phyloP scores from a whole-genome alignment of 2,329 filamentous ascomycete genomes.

The Hypoxylon sp. region DNA sequence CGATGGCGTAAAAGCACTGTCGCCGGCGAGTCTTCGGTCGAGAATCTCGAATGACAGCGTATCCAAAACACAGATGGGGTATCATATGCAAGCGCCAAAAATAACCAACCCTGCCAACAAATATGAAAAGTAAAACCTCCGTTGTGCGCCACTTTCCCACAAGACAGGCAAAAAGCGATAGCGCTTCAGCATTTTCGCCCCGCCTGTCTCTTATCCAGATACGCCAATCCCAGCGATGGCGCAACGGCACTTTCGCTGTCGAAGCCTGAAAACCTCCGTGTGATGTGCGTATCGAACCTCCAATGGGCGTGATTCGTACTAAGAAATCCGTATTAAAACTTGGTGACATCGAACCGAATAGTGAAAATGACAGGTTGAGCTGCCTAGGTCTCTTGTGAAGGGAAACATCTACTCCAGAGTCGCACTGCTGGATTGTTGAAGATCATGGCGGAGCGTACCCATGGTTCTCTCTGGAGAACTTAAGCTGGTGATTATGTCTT shows the following conservation, averaged over 20 bases:
- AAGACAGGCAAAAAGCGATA: constrained; percentile 53
- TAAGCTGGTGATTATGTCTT: constrained; percentile 46
- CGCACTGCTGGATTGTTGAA: constrained; percentile 45
- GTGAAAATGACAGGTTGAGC: constrained; percentile 57
- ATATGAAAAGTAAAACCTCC: constrained; percentile 45
- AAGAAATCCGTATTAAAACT: constrained; percentile 39
- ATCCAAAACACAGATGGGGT: constrained; percentile 69
- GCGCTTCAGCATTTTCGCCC: constrained; percentile 60
- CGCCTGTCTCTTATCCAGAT: constrained; percentile 43
- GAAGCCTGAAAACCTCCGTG: constrained; percentile 47
- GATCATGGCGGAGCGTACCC: constrained; percentile 43
- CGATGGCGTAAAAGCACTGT: constrained; percentile 65
- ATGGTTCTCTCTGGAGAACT: constrained; percentile 8
- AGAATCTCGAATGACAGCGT: constrained; percentile 63
- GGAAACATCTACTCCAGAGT: constrained; percentile 25
- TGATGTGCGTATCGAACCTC: constrained; percentile 52
- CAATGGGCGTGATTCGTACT: constrained; percentile 44
- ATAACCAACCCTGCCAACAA: constrained; percentile 42
- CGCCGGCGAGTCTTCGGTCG: constrained; percentile 55
- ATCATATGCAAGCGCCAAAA: constrained; percentile 61
- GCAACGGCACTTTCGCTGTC: constrained; percentile 58
- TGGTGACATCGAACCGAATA: constrained; percentile 33
- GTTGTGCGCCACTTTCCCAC: constrained; percentile 39
- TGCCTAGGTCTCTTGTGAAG: constrained; percentile 46
- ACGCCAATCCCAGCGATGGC: constrained; percentile 56